These are phyloP conservation scores for Dryas integrifolia DNA, from an alignment of 331 rosid genomes.

Conservation along the genomic window DNA sequence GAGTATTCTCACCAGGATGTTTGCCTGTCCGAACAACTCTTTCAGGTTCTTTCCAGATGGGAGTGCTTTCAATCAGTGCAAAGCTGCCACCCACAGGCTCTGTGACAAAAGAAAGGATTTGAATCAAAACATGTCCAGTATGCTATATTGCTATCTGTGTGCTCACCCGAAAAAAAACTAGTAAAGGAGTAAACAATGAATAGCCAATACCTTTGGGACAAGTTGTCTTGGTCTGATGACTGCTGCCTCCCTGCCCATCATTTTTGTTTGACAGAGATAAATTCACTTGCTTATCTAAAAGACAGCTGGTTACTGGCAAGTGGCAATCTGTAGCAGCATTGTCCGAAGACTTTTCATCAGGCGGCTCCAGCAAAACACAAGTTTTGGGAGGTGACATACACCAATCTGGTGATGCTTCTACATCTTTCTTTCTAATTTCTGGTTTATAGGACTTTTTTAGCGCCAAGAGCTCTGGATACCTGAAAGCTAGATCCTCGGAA, in stretches of 20 bases:
- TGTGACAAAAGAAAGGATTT: conserved; percentile 15
- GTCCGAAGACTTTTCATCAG: conserved; percentile 46
- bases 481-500: conserved; percentile 49
- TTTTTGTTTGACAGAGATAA: conserved; percentile 13
- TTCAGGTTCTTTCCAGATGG: conserved; percentile 57
- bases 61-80: conserved; percentile 49
- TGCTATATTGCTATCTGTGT: conserved; percentile 14
- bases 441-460: conserved; percentile 41
- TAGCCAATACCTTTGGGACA: conserved; percentile 44
- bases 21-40: conserved; percentile 52
- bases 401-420: conserved; percentile 75
- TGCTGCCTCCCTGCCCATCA: conserved; percentile 30
- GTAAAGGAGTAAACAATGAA: conserved; percentile 2
- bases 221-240: conserved; percentile 33
- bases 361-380: conserved; percentile 71
- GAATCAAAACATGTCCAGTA: neutral
- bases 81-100: conserved; percentile 39
- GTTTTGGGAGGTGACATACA: conserved; percentile 83
- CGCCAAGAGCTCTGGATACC: conserved; percentile 67
- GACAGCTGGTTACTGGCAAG: conserved; percentile 7
- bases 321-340: conserved; percentile 27
- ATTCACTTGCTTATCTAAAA: conserved; percentile 23
- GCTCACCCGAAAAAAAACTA: conserved; percentile 6
- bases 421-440: conserved; percentile 40
- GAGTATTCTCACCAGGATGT: conserved; percentile 75